These are phyloP conservation scores for Leishmania major DNA, from an alignment of 208 protist genomes.

Conservation along the genomic window DNA sequence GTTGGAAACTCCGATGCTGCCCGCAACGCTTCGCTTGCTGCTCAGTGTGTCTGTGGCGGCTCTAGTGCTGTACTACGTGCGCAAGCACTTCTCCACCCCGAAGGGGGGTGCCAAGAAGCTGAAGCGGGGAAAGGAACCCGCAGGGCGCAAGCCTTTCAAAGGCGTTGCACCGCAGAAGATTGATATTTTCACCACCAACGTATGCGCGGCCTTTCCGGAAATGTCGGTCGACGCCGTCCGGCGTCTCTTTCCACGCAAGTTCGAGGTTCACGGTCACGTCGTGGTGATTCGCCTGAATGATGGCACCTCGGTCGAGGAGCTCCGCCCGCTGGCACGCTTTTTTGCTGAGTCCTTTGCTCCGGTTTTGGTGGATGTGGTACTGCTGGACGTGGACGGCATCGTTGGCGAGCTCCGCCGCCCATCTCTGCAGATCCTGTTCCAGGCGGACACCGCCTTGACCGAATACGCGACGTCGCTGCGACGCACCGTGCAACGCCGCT, in stretches of 20 bases:
- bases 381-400: slow-evolving; percentile 75
- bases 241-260: slow-evolving; percentile 70
- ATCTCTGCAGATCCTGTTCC: slow-evolving; percentile 46
- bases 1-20: background rate
- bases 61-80: slow-evolving; percentile 9
- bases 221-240: slow-evolving; percentile 28
- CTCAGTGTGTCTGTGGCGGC: slow-evolving; percentile 8
- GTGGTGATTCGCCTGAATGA: slow-evolving; percentile 79
- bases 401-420: slow-evolving; percentile 77
- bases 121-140: background rate
- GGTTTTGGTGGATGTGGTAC: slow-evolving; percentile 68
- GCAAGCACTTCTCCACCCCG: background rate
- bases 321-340: slow-evolving; percentile 40
- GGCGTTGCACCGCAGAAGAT: slow-evolving; percentile 45
- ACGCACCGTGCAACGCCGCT: slow-evolving; percentile 12
- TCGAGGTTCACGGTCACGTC: slow-evolving; percentile 83
- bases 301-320: slow-evolving; percentile 38
- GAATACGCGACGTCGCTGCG: slow-evolving; percentile 17
- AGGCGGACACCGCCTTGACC: slow-evolving; percentile 6
- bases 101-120: background rate
- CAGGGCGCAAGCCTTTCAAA: slow-evolving; percentile 9
- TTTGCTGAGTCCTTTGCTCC: slow-evolving; percentile 74
- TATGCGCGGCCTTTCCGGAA: slow-evolving; percentile 20
- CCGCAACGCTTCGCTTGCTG: slow-evolving; percentile 2
- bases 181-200: slow-evolving; percentile 50